Evolutionary conservation across 495 filamentous ascomycete genomes (phyloP), one percentile per base, ranked within the genome.

Genomic region (Penicillium bovifimosum): DNA sequence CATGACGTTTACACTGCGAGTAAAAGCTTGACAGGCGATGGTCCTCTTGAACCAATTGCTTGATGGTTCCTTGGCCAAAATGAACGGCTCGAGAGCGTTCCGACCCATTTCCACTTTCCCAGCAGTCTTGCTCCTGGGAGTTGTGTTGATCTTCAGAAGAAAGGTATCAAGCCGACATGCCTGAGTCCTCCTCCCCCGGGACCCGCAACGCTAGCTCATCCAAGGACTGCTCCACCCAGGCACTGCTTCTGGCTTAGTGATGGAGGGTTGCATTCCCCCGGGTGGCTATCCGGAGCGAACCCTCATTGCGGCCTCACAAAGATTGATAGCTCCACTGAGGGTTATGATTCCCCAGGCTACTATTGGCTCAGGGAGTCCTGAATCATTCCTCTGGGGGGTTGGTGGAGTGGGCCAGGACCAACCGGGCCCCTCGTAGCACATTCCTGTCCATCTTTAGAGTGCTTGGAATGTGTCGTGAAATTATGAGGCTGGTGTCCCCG

Each of bases 391-490:
- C 52, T 39, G 44, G 48, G 47, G 36, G 41, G 49, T 28, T 29
- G 33, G 66, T 64, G 65, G 64, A 53, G 52, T 49, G 58, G 39
- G n/a, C 45, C n/a, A 28, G 29, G 49, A 63, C 60, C 54, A 61
- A 60, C 56, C 60, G 54, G 52, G 49, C 64, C 14, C 45, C 39
- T 54, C 54, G 57, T 43, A 47, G 52, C 33, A 53, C 72, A 75
- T 76, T 76, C 73, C 65, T 65, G 45, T 31, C 54, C 60, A 66
- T 71, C 65, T 68, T 61, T 65, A 66, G 62, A 64, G 58, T 52
- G 47, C 36, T n/a, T 52, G 69, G 72, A 76, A 76, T 75, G 72
- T 62, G 47, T 55, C 56, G 40, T 59, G 58, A 71, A 74, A 66
- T 39, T 50, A 54, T 58, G 67, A 71, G 73, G 72, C 72, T 75